A percentile compares a stretch with the other conserved stretches of the same genome.
Evolutionary conservation across 2,329 filamentous ascomycete species (phyloP).

Genomic region (Ilyonectria robusta): DNA sequence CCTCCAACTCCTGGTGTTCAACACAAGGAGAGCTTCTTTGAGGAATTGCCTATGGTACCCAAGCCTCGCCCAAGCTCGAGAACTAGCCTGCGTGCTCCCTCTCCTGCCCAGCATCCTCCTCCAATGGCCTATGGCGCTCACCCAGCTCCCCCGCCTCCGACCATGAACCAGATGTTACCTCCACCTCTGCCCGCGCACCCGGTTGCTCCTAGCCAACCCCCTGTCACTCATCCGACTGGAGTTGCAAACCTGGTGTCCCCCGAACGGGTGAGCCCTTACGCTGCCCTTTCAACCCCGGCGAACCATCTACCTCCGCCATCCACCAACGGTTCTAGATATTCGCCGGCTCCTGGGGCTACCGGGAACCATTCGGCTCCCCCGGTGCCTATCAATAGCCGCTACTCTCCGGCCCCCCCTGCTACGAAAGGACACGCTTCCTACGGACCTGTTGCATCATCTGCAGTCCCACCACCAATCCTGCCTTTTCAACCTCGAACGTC

Average conservation of each 20-base stretch:
- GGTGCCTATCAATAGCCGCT: conserved; percentile 63
- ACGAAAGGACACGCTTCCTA: conserved; percentile 61
- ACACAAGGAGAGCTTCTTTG: conserved; percentile 76
- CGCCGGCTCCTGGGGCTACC: conserved; percentile 64
- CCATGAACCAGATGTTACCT: conserved; percentile 40
- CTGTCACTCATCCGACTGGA: conserved; percentile 39
- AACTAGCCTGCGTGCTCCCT: conserved; percentile 61
- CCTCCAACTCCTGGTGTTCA: conserved; percentile 53
- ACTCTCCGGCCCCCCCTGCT: conserved; percentile 64
- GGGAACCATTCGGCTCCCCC: conserved; percentile 51
- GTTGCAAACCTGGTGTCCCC: conserved; percentile 66
- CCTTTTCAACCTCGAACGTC: conserved; percentile 75
- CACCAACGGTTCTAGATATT: conserved; percentile 68
- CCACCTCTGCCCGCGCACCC: conserved; percentile 32
- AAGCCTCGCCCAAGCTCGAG: conserved; percentile 74
- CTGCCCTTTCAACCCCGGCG: conserved; percentile 57
- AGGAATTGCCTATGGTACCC: conserved; percentile 77
- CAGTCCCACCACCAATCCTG: conserved; percentile 61
- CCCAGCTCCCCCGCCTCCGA: conserved; percentile 44
- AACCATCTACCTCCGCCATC: conserved; percentile 52
- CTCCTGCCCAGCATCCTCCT: conserved; percentile 57
- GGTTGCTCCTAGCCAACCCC: conserved; percentile 29
- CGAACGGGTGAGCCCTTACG: conserved; percentile 68
- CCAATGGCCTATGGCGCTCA: conserved; percentile 43
- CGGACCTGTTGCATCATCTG: conserved; percentile 51